Percentiles rank a stretch among this genome's conserved stretches.
phyloP scores from a whole-genome alignment of 176 grass and related monocot genomes.

The Olyra latifolia region DNA sequence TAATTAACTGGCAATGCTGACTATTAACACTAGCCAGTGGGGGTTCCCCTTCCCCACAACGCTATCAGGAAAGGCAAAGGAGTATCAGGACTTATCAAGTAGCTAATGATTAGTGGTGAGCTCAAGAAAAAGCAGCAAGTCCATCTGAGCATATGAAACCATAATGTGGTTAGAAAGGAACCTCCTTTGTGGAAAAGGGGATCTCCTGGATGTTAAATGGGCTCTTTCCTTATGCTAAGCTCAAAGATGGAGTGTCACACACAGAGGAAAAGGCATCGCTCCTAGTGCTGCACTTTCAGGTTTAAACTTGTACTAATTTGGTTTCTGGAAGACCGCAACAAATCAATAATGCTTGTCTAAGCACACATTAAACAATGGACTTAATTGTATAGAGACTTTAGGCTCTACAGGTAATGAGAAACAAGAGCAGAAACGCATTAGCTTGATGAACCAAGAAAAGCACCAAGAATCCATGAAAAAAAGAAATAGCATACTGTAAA shows the following conservation, averaged over 20 bases:
- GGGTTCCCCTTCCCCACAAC: not conserved
- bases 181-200: conserved; percentile 46
- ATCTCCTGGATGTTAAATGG: conserved; percentile 35
- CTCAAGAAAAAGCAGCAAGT: conserved; percentile 32
- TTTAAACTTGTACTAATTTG: not conserved
- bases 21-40: conserved; percentile 9
- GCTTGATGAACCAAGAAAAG: not conserved
- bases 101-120: conserved; percentile 38
- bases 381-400: not conserved
- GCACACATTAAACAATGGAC: not conserved
- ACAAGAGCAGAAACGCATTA: not conserved
- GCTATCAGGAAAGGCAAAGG: conserved; percentile 7
- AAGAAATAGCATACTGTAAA: not conserved
- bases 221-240: conserved; percentile 28
- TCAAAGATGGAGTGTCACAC: not conserved
- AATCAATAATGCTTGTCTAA: not conserved
- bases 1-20: conserved; percentile 26
- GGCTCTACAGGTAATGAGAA: not conserved
- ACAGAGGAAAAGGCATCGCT: not conserved
- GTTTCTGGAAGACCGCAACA: not conserved
- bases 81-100: conserved; percentile 10
- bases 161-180: conserved; percentile 47
- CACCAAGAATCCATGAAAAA: not conserved
- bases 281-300: not conserved
- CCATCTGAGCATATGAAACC: conserved; percentile 34